These are phyloP conservation scores for Xerocomus potaroensis DNA, from an alignment of 768 basidiomycete species.

Conservation along the genomic window DNA sequence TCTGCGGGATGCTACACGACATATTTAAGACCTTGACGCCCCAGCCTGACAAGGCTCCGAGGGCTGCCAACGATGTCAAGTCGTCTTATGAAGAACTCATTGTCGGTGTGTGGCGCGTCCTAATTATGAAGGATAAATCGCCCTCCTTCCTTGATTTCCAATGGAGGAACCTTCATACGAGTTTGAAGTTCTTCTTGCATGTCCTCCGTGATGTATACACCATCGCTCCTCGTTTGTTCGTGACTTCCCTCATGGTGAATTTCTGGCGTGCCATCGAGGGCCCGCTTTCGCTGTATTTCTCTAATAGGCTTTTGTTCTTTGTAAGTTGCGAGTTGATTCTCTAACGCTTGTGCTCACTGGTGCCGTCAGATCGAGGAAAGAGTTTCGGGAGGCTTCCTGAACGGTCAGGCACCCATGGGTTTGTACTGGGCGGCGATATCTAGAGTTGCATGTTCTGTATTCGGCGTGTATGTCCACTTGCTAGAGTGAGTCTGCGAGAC, in stretches of 20 bases:
- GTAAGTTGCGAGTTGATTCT: slow-evolving; percentile 7
- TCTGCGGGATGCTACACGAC: not conserved
- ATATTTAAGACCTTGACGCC: not conserved
- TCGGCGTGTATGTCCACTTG: slow-evolving; percentile 16
- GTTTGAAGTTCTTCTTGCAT: slow-evolving; percentile 8
- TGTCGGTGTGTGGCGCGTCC: slow-evolving; percentile 25
- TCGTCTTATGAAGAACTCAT: slow-evolving; percentile 8
- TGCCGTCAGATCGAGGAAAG: slow-evolving; percentile 20
- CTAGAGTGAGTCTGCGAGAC: slow-evolving; percentile 12
- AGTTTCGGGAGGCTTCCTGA: slow-evolving; percentile 1
- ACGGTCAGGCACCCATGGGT: not conserved
- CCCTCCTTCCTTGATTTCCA: slow-evolving; percentile 6
- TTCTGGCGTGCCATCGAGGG: slow-evolving; percentile 19
- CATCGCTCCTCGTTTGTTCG: slow-evolving; percentile 19
- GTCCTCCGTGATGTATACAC: slow-evolving; percentile 21
- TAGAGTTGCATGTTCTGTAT: slow-evolving; percentile 13
- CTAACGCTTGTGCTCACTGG: not conserved
- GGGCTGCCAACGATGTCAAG: not conserved
- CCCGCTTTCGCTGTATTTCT: slow-evolving; percentile 20
- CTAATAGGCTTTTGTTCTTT: slow-evolving; percentile 19
- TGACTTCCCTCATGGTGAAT: slow-evolving; percentile 2
- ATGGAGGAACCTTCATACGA: slow-evolving; percentile 3
- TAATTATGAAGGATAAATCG: slow-evolving; percentile 11
- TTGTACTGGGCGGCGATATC: slow-evolving; percentile 12
- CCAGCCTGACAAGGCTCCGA: not conserved